phyloP scores from a whole-genome alignment of 768 basidiomycete genomes.

The Suillus subaureus region DNA sequence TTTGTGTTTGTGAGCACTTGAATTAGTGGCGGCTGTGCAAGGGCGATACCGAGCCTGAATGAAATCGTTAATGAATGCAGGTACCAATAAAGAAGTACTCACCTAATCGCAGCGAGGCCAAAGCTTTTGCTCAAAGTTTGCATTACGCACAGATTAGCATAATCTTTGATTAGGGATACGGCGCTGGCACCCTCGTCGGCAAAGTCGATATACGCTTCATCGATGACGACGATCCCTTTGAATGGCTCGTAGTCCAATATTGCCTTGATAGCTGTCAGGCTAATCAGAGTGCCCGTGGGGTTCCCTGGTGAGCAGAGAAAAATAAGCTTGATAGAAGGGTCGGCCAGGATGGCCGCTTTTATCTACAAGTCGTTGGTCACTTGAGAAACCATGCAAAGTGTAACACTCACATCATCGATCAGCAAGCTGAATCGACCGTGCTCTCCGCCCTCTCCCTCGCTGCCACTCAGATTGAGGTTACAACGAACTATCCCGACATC shows the following conservation, averaged over 20 bases:
- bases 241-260: slow-evolving; percentile 80
- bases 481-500: slow-evolving; percentile 84
- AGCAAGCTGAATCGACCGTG: slow-evolving; percentile 71
- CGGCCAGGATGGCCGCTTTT: slow-evolving; percentile 64
- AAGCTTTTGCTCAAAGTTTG: slow-evolving; percentile 98
- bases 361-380: slow-evolving; percentile 47
- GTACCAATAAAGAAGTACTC: slow-evolving; percentile 24
- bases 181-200: slow-evolving; percentile 64
- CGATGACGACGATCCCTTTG: slow-evolving; percentile 91
- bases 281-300: slow-evolving; percentile 87
- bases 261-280: slow-evolving; percentile 64
- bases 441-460: slow-evolving; percentile 72
- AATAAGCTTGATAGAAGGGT: slow-evolving; percentile 85
- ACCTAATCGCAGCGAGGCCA: slow-evolving; percentile 95
- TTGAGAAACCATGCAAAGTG: slow-evolving; percentile 4
- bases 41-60: slow-evolving; percentile 80
- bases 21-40: slow-evolving; percentile 88
- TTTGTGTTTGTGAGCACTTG: slow-evolving; percentile 94
- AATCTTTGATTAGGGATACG: slow-evolving; percentile 71
- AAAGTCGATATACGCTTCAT: slow-evolving; percentile 99
- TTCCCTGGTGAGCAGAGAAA: slow-evolving; percentile 98
- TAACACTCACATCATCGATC: slow-evolving; percentile 66
- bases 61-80: slow-evolving; percentile 1
- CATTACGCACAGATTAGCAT: slow-evolving; percentile 89
- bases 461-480: slow-evolving; percentile 61